These are phyloP conservation scores for Jamesozyma jinghongensis DNA, from an alignment of 805 yeast species.

Conservation along the genomic window DNA sequence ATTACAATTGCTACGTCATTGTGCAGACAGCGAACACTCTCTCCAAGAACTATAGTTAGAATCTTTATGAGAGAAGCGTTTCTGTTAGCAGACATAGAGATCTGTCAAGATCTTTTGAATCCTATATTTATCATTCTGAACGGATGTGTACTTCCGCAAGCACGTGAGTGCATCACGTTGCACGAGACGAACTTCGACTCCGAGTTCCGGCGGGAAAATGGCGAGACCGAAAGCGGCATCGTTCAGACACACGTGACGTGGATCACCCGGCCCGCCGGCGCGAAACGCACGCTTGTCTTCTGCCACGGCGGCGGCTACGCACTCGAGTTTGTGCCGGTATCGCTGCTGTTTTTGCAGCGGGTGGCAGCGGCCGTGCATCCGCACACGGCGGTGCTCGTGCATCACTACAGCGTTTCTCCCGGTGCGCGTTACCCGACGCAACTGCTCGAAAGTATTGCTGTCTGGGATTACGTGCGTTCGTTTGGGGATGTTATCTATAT, in stretches of 20 bases:
- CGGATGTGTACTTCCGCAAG: not conserved
- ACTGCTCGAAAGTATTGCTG: slow-evolving; percentile 9
- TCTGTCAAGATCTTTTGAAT: slow-evolving; percentile 9
- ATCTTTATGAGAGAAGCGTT: slow-evolving; percentile 13
- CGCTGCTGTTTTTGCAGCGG: slow-evolving; percentile 10
- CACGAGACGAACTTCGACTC: too few relatives aligned
- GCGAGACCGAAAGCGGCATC: too few relatives aligned
- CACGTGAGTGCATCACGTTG: too few relatives aligned
- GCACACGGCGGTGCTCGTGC: slow-evolving; percentile 10
- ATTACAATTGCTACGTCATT: not conserved
- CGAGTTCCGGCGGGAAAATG: too few relatives aligned
- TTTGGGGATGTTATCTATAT: slow-evolving; percentile 9
- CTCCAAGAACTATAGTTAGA: slow-evolving; percentile 3
- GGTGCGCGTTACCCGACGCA: slow-evolving; percentile 10
- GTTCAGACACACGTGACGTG: too few relatives aligned
- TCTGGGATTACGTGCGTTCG: slow-evolving; percentile 9
- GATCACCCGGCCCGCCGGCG: too few relatives aligned
- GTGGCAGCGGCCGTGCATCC: slow-evolving; percentile 13
- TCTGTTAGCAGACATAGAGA: slow-evolving; percentile 6
- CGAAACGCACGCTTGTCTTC: too few relatives aligned
- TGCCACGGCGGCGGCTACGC: slow-evolving; percentile 26
- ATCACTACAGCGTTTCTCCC: slow-evolving; percentile 16
- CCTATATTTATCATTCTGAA: slow-evolving; percentile 9
- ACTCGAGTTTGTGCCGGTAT: slow-evolving; percentile 10
- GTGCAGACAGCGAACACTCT: slow-evolving; percentile 1